Conservation (phyloP, 169 alveolate genomes). For the Plasmodium adleri region DNA sequence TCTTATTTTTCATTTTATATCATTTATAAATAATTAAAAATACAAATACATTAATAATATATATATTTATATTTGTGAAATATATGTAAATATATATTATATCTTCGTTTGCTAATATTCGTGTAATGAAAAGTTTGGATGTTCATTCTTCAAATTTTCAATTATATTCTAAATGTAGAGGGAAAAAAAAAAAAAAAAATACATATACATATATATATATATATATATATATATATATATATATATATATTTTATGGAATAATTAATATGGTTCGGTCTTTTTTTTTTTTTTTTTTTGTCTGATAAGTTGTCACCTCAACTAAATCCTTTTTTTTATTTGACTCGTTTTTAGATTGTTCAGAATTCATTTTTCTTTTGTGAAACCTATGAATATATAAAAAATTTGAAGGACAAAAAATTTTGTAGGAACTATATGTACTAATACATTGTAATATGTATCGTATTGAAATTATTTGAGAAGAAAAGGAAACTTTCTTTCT, state of each 20-base stretch:
- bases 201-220: not conserved
- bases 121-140: slow-evolving; percentile 53
- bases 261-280: not conserved
- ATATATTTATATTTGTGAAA: no score
- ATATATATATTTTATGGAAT: not conserved
- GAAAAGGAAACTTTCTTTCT: not conserved
- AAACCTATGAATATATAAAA: slow-evolving; percentile 26
- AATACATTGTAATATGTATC: no score
- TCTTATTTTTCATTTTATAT: no score
- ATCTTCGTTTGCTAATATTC: slow-evolving; percentile 3
- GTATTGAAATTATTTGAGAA: no score
- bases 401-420: no score
- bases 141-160: slow-evolving; percentile 35
- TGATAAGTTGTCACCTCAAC: slow-evolving; percentile 21
- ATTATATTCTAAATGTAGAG: slow-evolving; percentile 26
- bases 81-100: no score
- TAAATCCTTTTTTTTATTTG: slow-evolving; percentile 32
- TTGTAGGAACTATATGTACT: no score
- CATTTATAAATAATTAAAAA: no score
- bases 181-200: slow-evolving; percentile 6
- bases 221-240: not conserved
- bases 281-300: not conserved
- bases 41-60: no score
- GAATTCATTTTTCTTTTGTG: slow-evolving; percentile 48
- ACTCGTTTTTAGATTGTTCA: not conserved